Base-by-base conservation (phyloP, 306 rosid species). In the Citrullus mucosospermus region DNA sequence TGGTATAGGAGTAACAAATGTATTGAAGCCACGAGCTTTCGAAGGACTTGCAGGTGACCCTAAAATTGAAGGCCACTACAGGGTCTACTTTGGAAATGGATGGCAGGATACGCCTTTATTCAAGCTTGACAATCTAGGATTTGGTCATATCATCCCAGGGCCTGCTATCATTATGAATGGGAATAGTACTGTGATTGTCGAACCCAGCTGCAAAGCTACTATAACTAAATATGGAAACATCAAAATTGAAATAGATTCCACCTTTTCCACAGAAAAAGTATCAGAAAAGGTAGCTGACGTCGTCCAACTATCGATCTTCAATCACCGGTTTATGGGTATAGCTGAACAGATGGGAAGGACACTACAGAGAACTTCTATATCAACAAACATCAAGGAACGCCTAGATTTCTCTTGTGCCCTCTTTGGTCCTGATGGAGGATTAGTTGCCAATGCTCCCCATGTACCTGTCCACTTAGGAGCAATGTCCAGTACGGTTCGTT, bases 341-440 rank as follows among this genome's bases (percentile, higher is more conserved):
- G 98, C 98, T 3, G 98, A 94, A 86, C 98, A 94, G 85, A 94
- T 94, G 97, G 98, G 97, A 84, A 88, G 97, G 86, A 92, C 98
- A 63, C 85, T 94, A 50, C 98, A 94, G 82, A 87, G 96, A 87
- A 94, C 97, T 75, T 94, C 97, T n/a, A 94, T 94, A 78, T 94
- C 97, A 34, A 92, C 98, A 44, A 94, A 94, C 80, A 94, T 94
- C 81, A 94, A 94, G 85, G 98, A 94, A 83, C 86, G 96, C 53
- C 96, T 92, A 65, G 97, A 94, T 86, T 94, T 94, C 86, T 94
- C 98, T 12, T 92, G 97, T 85, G 98, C 98, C 54, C 89, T 94
- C 58, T 94, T 94, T 82, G 97, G 90, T 84, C 97, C 97, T 71
- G 90, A 80, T 54, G 98, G 98, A 71, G 98, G 97, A 76, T 86